Evolutionary conservation across 768 basidiomycete species (phyloP).

Genomic region (Leucocoprinus sp.): DNA sequence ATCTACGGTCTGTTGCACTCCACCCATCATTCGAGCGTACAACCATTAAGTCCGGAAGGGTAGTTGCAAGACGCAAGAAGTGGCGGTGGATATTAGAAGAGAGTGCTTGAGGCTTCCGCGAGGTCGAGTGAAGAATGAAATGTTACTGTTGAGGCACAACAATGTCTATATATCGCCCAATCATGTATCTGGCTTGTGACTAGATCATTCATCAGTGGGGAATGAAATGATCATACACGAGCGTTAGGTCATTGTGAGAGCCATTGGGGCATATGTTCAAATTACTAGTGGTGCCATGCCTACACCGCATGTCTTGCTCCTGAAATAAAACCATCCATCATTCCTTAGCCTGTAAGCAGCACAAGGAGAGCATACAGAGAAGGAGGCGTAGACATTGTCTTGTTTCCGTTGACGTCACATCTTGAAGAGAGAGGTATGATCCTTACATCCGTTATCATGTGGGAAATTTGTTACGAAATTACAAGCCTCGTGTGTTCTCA

Average conservation of each 20-base stretch:
- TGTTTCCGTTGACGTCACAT: too few relatives aligned
- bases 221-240: not conserved
- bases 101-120: conserved; percentile 1
- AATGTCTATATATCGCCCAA: not conserved
- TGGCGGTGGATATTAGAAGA: conserved; percentile 24
- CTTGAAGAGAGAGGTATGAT: too few relatives aligned
- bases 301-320: not conserved
- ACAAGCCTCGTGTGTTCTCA: too few relatives aligned
- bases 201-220: not conserved
- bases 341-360: too few relatives aligned
- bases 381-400: too few relatives aligned
- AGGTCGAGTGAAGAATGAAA: not conserved
- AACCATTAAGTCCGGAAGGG: conserved; percentile 36
- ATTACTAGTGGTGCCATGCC: not conserved
- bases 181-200: not conserved
- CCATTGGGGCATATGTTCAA: not conserved
- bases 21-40: conserved; percentile 43
- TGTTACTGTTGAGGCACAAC: not conserved
- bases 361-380: too few relatives aligned
- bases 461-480: too few relatives aligned
- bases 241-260: not conserved
- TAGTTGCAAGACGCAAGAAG: conserved; percentile 33
- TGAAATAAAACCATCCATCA: not conserved
- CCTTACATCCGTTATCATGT: too few relatives aligned
- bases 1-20: conserved; percentile 39